Evolutionary conservation across 208 protist genomes (phyloP).

Genomic region (Acanthamoeba lenticulata): DNA sequence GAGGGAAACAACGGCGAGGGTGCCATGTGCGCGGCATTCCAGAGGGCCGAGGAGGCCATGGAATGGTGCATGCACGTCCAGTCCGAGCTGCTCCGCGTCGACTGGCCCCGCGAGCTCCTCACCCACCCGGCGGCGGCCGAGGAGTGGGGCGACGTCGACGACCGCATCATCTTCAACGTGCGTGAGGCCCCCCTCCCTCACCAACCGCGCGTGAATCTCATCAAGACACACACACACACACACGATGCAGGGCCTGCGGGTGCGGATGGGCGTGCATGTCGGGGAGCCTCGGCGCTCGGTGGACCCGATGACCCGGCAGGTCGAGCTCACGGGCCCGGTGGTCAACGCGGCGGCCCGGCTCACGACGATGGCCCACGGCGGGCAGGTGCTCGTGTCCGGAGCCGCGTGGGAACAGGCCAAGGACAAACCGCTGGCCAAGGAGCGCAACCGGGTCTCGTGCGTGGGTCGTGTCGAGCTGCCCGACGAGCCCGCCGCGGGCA

Average conservation of each 20-base stretch:
- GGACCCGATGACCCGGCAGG: conserved; percentile 2
- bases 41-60: not conserved
- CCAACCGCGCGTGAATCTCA: no score
- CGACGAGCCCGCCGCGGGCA: not conserved
- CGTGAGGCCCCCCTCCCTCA: not conserved
- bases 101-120: conserved; percentile 30
- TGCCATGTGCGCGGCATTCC: conserved; percentile 3
- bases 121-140: conserved; percentile 8
- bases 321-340: not conserved
- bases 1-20: conserved; percentile 24
- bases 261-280: conserved; percentile 61
- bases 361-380: conserved; percentile 19
- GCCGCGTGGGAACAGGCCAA: not conserved
- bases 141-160: conserved; percentile 22
- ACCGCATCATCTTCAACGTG: conserved; percentile 19
- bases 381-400: conserved; percentile 16
- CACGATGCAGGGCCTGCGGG: not conserved
- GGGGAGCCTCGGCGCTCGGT: not conserved
- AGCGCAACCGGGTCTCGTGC: not conserved
- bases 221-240: not conserved
- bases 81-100: not conserved
- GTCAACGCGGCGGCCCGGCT: not conserved
- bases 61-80: conserved; percentile 47
- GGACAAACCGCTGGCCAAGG: conserved; percentile 4
- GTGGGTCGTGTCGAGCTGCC: not conserved